Evolutionary conservation across 2,329 filamentous ascomycete genomes (phyloP), one percentile per base, ranked within the genome.

Genomic region (Calonectria hongkongensis): DNA sequence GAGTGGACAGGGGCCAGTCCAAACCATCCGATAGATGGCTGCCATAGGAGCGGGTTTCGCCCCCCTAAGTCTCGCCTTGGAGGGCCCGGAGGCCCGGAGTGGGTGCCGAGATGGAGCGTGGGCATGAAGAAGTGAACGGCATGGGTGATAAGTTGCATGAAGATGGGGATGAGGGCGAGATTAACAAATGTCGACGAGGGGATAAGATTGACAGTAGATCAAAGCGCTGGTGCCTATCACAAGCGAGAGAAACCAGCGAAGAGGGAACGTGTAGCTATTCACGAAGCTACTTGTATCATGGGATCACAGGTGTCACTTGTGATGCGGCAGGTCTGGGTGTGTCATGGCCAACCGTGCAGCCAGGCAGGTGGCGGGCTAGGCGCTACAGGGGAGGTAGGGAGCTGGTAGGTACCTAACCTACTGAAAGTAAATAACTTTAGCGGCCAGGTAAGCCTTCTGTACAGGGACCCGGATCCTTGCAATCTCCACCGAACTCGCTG

Each of bases 1-100:
- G 36, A 48, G 70, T 68, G 72, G 56, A 50, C 65, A 68, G 68
- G 75, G 77, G 76, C 70, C 71, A 66, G 62, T 54, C 43, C 48
- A 72, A 66, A 74, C 69, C 72, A 66, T 71, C 72, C 63, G 72
- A 74, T 71, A 45, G 50, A 62, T 64, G 58, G 69, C 33, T 36
- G 21, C 56, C 48, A 45, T 21, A 58, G 33, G 36, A 41, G 54
- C 45, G 66, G 66, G 25, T 50, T 68, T 48, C 21, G 45, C 30
- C 60, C 68, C 25, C 27, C 30, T 43, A 39, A 30, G 43, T 21
- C 58, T 41, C 16, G 36, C 18, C 30, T 41, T 30, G 39, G 21
- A 56, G 33, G 48, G 33, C 56, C 39, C 64, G 48, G 64, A 66
- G 64, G 39, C n/a, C 36, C 50, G 64, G 33, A 50, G 64, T 71